Evolutionary conservation across 2,329 filamentous ascomycete genomes (phyloP), one percentile per base, ranked within the genome.

Genomic region (Helicocarpus griseus): DNA sequence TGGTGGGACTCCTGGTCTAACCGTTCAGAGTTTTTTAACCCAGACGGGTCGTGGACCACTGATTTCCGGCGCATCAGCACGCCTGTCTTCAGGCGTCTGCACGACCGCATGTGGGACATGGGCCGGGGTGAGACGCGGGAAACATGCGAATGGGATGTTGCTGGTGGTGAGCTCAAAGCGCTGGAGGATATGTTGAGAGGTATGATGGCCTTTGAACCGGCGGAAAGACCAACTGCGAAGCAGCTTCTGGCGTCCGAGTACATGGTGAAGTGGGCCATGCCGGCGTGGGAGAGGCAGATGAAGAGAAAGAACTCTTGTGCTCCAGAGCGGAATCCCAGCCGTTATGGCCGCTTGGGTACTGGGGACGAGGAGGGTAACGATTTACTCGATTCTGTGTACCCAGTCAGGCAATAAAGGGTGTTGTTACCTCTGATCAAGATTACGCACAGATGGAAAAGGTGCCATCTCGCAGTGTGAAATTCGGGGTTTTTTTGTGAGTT

Each of bases 111-210:
- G 36, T 58, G 55, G 53, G 53, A 58, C 7, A 58, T 61, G 57
- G 57, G 57, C 9, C 56, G 57, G 14, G 57, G 56, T 21, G 55
- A 61, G 54, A 58, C 54, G 5, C 51, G 55, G 24, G 41, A 58
- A 38, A 54, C 56, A 17, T 61, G 58, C 45, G 50, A 57, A 55
- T 61, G 54, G 58, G 58, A 59, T 55, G 56, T 58, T 57, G 46
- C 52, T 48, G 54, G 57, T n/a, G 57, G 57, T 13, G 57, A 60
- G 52, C 22, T 59, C 17, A 40, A 38, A 44, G 56, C 56, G n/a
- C 50, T 59, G 51, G 56, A 60, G 54, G 49, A 53, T 51, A 48
- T 59, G 19, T 52, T 60, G 9, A 56, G 53, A 49, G 47, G 52
- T 48, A 60, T 60, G 56, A 52, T 60, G 57, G 14, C 47, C 39